Percentiles rank a stretch among this genome's conserved stretches.
These are phyloP conservation scores for Linum trigynum DNA, from an alignment of 345 rosid genomes.

Conservation along the genomic window DNA sequence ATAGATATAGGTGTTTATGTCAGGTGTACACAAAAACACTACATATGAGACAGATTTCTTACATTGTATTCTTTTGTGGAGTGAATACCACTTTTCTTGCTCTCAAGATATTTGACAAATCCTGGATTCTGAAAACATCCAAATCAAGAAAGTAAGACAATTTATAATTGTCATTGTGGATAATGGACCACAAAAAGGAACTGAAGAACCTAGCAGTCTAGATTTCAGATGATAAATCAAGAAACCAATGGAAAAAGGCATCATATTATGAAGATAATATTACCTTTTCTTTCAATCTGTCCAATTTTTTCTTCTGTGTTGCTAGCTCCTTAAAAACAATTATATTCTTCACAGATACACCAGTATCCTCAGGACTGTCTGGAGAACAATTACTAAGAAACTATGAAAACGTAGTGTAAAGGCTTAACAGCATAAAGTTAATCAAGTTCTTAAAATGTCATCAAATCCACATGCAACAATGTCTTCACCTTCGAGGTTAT, in stretches of 20 bases:
- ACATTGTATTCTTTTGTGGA: constrained; percentile 41
- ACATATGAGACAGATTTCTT: constrained; percentile 21
- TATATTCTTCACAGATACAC: constrained; percentile 32
- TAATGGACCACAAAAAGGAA: no score
- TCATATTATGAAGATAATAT: background rate
- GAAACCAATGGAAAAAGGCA: background rate
- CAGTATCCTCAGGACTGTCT: constrained; percentile 26
- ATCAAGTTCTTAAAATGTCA: background rate
- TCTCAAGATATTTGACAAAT: constrained; percentile 49
- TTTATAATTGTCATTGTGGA: background rate
- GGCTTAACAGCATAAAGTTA: background rate
- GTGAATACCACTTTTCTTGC: constrained; percentile 24
- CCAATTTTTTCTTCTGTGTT: constrained; percentile 43
- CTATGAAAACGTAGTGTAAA: constrained; percentile 3
- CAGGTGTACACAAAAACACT: no score
- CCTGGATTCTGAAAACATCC: constrained; percentile 40
- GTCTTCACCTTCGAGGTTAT: constrained; percentile 28
- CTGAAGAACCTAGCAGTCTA: no score
- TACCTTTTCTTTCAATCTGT: constrained; percentile 54
- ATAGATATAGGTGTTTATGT: no score
- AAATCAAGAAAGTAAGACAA: background rate
- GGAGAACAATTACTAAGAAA: constrained; percentile 10
- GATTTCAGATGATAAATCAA: background rate
- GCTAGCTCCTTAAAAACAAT: constrained; percentile 35
- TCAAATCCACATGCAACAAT: background rate